Evolutionary conservation across 257 asterid genomes (phyloP).

Genomic region (Capsicum chinense): DNA sequence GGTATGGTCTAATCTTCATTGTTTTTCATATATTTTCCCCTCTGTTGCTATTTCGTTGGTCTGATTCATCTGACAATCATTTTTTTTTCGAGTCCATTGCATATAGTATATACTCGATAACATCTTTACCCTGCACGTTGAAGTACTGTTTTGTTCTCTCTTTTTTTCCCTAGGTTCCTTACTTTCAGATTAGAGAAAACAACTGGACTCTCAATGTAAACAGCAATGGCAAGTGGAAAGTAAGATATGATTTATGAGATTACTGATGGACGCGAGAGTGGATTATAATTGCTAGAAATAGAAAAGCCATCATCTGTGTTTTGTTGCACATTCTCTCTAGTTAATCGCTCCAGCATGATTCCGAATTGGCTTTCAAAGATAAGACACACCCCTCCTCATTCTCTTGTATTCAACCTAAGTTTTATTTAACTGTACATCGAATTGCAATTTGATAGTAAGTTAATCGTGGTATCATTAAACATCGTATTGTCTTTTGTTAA

Average conservation of each 20-base stretch:
- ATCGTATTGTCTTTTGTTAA: no score
- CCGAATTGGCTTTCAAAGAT: no score
- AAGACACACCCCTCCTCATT: no score
- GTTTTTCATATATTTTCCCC: background rate
- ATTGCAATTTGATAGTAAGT: no score
- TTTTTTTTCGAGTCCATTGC: background rate
- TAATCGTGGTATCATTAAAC: no score
- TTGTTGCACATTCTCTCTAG: background rate
- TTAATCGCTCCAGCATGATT: no score
- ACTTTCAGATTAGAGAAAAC: slow-evolving; percentile 78
- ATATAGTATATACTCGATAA: background rate
- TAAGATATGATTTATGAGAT: slow-evolving; percentile 64
- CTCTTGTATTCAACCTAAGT: no score
- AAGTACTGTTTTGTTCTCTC: background rate
- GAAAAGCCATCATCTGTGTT: background rate
- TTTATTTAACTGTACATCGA: no score
- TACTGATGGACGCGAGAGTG: background rate
- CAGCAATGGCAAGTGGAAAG: slow-evolving; percentile 66
- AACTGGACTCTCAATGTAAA: slow-evolving; percentile 79
- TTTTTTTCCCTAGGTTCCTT: slow-evolving; percentile 53
- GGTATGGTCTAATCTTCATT: background rate
- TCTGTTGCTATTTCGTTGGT: background rate
- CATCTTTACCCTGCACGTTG: background rate
- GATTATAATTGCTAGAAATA: slow-evolving; percentile 10
- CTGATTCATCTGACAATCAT: background rate